Evolutionary conservation across 78 protist species (phyloP).

Genomic region (Cavenderia fasciculata): DNA sequence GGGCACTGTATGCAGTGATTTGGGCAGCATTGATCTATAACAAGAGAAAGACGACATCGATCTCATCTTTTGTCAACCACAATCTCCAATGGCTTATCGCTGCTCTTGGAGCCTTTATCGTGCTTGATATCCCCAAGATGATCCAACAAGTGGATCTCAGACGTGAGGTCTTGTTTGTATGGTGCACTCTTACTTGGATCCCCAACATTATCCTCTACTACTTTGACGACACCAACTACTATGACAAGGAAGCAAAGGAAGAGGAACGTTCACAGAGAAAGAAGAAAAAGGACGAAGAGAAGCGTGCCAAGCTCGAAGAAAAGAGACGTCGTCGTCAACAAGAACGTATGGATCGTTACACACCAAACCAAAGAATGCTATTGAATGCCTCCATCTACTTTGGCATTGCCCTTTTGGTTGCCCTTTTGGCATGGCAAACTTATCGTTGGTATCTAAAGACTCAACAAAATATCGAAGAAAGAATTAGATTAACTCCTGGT

Average conservation of each 20-base stretch:
- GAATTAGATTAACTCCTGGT: too few species aligned
- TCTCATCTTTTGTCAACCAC: slow-evolving; percentile 57
- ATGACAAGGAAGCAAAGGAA: slow-evolving; percentile 37
- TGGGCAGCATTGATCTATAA: slow-evolving; percentile 9
- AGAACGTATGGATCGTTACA: slow-evolving; percentile 46
- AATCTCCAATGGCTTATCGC: slow-evolving; percentile 56
- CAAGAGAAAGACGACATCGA: slow-evolving; percentile 24
- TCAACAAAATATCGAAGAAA: slow-evolving; percentile 58
- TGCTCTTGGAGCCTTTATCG: slow-evolving; percentile 45
- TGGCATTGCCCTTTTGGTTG: slow-evolving; percentile 9
- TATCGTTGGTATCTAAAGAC: slow-evolving; percentile 77
- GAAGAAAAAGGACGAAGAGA: slow-evolving; percentile 43
- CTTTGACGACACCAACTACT: slow-evolving; percentile 64
- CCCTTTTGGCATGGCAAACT: slow-evolving; percentile 54
- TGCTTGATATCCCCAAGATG: slow-evolving; percentile 74
- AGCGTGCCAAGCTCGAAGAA: slow-evolving; percentile 22
- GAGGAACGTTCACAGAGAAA: slow-evolving; percentile 45
- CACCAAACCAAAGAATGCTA: slow-evolving; percentile 27
- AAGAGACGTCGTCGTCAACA: slow-evolving; percentile 16
- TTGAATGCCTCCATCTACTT: slow-evolving; percentile 30
- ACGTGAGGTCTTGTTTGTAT: slow-evolving; percentile 52
- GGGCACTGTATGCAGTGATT: slow-evolving; percentile 28
- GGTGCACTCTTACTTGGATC: slow-evolving; percentile 72
- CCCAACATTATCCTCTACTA: slow-evolving; percentile 52
- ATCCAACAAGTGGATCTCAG: slow-evolving; percentile 68